phyloP scores from a whole-genome alignment of 2,329 filamentous ascomycete species.

The Aureobasidium zeae region DNA sequence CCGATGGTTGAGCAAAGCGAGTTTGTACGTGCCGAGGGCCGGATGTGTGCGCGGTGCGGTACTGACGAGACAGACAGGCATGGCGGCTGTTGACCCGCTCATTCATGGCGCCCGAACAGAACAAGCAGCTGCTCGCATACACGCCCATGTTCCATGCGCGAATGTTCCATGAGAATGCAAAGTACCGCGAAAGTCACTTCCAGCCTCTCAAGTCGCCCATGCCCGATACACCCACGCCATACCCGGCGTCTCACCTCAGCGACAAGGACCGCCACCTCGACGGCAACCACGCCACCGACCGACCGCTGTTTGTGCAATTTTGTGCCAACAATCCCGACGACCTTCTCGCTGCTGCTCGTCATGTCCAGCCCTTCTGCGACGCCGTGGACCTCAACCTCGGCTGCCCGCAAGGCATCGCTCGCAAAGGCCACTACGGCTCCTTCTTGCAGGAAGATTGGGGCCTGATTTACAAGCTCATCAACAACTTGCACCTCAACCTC shows the following conservation, averaged over 20 bases:
- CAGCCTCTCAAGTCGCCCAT: constrained; percentile 47
- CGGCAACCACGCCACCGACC: constrained; percentile 73
- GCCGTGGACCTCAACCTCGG: constrained; percentile 92
- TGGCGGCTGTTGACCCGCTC: constrained; percentile 96
- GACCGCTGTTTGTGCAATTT: constrained; percentile 92
- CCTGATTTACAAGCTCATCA: constrained; percentile 72
- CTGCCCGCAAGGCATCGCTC: constrained; percentile 91
- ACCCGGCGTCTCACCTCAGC: constrained; percentile 25
- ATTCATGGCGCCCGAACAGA: constrained; percentile 60
- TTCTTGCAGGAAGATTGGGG: constrained; percentile 91
- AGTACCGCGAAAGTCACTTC: constrained; percentile 73
- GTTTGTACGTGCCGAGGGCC: constrained; percentile 58
- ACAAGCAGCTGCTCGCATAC: constrained; percentile 67
- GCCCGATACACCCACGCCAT: constrained; percentile 28
- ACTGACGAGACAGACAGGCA: constrained; percentile 48
- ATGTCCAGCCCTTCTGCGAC: constrained; percentile 80
- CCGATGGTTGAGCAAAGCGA: constrained; percentile 99
- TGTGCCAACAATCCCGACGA: constrained; percentile 82
- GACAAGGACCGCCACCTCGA: constrained; percentile 55
- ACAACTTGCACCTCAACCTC: constrained; percentile 68
- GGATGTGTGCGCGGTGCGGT: background rate
- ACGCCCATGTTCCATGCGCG: constrained; percentile 95
- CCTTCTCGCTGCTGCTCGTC: constrained; percentile 66
- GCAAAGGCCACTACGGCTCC: constrained; percentile 81
- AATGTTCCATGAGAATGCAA: constrained; percentile 66